phyloP scores from a whole-genome alignment of 371 early-diverging fungal genomes.

The Nematocida sp. region DNA sequence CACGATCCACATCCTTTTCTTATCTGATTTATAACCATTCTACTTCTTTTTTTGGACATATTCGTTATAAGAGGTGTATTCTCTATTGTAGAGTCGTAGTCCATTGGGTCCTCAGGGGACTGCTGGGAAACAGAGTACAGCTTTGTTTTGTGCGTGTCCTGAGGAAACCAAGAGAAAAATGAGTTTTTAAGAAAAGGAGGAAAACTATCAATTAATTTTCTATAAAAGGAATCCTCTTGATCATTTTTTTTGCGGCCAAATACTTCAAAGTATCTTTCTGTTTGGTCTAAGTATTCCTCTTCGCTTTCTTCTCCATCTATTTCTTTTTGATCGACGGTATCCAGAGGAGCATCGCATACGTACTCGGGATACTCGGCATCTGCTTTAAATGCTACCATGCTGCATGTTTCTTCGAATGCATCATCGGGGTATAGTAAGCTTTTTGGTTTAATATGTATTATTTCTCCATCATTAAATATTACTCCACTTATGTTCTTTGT shows the following conservation, averaged over 20 bases:
- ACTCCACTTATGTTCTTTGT: conserved; percentile 39
- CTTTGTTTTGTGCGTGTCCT: too few relatives aligned
- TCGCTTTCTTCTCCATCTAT: neutral
- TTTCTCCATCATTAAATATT: conserved; percentile 17
- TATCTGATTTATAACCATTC: neutral
- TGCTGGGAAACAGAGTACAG: too few relatives aligned
- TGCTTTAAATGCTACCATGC: neutral
- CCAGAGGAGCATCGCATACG: too few relatives aligned
- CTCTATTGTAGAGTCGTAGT: too few relatives aligned
- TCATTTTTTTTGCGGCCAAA: too few relatives aligned
- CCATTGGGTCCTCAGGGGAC: too few relatives aligned
- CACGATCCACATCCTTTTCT: too few relatives aligned
- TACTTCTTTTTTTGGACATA: neutral
- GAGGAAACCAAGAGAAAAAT: too few relatives aligned
- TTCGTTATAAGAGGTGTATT: too few relatives aligned
- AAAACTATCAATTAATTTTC: too few relatives aligned
- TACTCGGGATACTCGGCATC: conserved; percentile 8
- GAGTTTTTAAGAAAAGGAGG: too few relatives aligned
- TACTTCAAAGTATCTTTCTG: conserved; percentile 25
- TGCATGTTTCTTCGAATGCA: neutral
- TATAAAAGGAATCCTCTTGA: too few relatives aligned
- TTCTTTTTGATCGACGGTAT: neutral
- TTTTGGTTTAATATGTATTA: conserved; percentile 53
- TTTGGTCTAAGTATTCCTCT: conserved; percentile 11
- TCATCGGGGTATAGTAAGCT: neutral